Conservation (phyloP, 2,329 filamentous ascomycete species). For the Neofusicoccum sp. region DNA sequence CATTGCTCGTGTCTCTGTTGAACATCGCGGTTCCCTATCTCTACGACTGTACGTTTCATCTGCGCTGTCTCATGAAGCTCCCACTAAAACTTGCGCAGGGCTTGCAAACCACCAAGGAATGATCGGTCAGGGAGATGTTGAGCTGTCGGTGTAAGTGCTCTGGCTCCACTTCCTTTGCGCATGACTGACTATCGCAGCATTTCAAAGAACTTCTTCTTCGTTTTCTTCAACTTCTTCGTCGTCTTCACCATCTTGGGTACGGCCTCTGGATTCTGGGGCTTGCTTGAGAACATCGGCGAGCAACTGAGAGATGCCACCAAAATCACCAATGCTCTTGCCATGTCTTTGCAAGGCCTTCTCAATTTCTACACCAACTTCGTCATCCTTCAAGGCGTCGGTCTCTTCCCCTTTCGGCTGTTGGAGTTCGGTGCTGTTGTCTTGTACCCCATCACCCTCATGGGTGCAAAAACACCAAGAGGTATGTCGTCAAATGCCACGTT, state of each 20-base stretch:
- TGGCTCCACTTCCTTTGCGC: not conserved
- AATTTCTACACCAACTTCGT: slow-evolving; percentile 93
- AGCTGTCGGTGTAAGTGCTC: slow-evolving; percentile 66
- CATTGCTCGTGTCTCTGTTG: slow-evolving; percentile 78
- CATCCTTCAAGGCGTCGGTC: slow-evolving; percentile 86
- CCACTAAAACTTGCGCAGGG: slow-evolving; percentile 38
- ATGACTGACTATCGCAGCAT: slow-evolving; percentile 46
- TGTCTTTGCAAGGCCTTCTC: slow-evolving; percentile 70
- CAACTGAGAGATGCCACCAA: slow-evolving; percentile 75
- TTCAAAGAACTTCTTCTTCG: slow-evolving; percentile 99
- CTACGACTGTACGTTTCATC: slow-evolving; percentile 68
- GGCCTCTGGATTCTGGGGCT: slow-evolving; percentile 68
- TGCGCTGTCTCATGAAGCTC: not conserved
- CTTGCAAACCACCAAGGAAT: slow-evolving; percentile 89
- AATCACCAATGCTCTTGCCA: slow-evolving; percentile 73
- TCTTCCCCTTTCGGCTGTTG: slow-evolving; percentile 88
- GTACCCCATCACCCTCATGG: slow-evolving; percentile 76
- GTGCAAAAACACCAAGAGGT: slow-evolving; percentile 78
- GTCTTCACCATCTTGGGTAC: slow-evolving; percentile 88
- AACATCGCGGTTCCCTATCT: slow-evolving; percentile 89
- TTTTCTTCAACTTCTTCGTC: slow-evolving; percentile 98
- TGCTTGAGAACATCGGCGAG: slow-evolving; percentile 64
- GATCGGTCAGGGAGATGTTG: slow-evolving; percentile 91
- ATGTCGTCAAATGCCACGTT: slow-evolving; percentile 18
- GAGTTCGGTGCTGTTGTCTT: slow-evolving; percentile 83